Percentiles rank a stretch among this genome's conserved stretches.
These are phyloP conservation scores for Xylaria sp. DNA, from an alignment of 2,329 filamentous ascomycete genomes.

Conservation along the genomic window DNA sequence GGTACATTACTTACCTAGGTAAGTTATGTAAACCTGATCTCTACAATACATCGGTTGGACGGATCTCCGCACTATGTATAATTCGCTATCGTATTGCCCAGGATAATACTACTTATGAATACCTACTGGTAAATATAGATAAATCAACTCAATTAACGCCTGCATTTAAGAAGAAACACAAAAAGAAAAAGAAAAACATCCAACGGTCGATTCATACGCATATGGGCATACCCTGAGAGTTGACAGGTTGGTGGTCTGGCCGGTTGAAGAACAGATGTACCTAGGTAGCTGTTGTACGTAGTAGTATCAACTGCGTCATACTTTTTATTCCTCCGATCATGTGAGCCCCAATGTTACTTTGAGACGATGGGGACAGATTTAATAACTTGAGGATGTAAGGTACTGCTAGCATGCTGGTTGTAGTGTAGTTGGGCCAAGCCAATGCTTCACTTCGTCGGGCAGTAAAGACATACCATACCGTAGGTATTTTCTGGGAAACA, in stretches of 20 bases:
- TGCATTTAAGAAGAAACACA: neutral
- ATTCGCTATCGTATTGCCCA: neutral
- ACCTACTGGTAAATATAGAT: neutral
- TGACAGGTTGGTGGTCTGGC: neutral
- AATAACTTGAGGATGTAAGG: neutral
- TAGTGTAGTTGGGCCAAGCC: too few relatives aligned
- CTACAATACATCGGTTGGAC: too few relatives aligned
- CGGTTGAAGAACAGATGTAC: neutral
- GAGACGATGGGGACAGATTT: neutral
- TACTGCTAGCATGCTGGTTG: neutral
- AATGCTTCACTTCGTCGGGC: neutral
- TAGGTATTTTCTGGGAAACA: neutral
- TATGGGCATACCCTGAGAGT: neutral
- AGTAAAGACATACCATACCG: neutral
- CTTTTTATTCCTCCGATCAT: slow-evolving; percentile 7
- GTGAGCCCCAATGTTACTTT: slow-evolving; percentile 14
- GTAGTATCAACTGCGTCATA: slow-evolving; percentile 10
- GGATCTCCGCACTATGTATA: neutral
- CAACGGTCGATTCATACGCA: neutral
- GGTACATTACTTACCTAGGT: too few relatives aligned
- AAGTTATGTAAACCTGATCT: too few relatives aligned
- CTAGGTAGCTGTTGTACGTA: neutral
- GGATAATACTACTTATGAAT: neutral
- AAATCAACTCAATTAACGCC: neutral
- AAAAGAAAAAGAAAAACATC: neutral